Base-by-base conservation (phyloP, 352 stramenopile species). In the Phytophthora cryptogea region DNA sequence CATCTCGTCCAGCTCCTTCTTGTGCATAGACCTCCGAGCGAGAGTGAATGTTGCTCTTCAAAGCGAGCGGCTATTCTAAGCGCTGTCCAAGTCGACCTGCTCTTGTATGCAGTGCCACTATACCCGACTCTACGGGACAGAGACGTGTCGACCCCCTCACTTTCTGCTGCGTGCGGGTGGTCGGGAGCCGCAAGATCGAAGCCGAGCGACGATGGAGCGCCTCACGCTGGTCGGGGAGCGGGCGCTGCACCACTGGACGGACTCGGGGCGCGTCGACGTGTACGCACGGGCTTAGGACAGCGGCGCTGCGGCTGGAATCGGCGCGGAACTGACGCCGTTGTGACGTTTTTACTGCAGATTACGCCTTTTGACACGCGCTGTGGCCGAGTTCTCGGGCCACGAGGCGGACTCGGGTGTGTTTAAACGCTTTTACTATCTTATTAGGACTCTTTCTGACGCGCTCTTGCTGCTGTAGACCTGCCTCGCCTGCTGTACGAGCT, bases 401-500 rank as follows among this genome's bases (percentile, higher is more conserved):
- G 58, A 72, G 10, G 49, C 40, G 11, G 63, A 71, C 20, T 76
- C 60, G 6, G 61, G 76, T 83, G 46, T 66, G 9, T 60, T 51
- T 41, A 8, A 37, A 41, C n/a, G 5, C 4, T 27, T 35, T 50
- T 51, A 28, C 5, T 33, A 36, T n/a, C 10, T 8, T 31, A 9
- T 23, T 23, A 40, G 27, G 4, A 23, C 13, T 31, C 31, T 59
- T 8, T 46, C 39, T 59, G 31, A 56, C 45, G 5, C 23, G 45
- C n/a, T 20, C 1, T 44, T 41, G 28, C 3, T 8, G 17, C 17
- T 20, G 7, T 39, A 84, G 78, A 78, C 42, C 68, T 92, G 7
- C 78, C 86, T 39, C 74, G 78, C 3, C 57, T 92, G 49, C 71
- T 92, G 40, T 91, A 94, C 47, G 85, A 94, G 59, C 80, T 94